Percentiles rank a stretch among this genome's conserved stretches.
Evolutionary conservation across 148 eudicot species (phyloP).

Genomic region (Silene latifolia): DNA sequence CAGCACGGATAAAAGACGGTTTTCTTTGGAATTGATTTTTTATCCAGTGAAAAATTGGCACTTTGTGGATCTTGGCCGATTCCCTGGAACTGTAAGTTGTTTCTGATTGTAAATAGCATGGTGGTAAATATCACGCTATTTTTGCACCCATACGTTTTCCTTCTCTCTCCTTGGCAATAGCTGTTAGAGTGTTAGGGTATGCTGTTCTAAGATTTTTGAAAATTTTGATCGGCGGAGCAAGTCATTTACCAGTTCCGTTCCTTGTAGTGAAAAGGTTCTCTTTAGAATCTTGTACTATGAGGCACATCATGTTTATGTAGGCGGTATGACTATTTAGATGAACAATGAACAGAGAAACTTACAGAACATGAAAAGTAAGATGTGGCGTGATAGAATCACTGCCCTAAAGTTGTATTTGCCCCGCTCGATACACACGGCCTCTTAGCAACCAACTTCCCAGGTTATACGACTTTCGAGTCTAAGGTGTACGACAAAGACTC

Average conservation of each 20-base stretch:
- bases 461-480: too few species aligned
- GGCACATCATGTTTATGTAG: neutral
- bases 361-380: too few species aligned
- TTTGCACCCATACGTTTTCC: neutral
- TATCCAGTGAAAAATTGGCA: neutral
- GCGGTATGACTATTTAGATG: too few species aligned
- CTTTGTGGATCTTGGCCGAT: neutral
- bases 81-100: conserved; percentile 3
- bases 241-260: neutral
- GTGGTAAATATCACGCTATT: conserved; percentile 22
- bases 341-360: too few species aligned
- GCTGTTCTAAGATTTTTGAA: conserved; percentile 8
- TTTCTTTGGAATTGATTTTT: neutral
- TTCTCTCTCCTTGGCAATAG: conserved; percentile 6
- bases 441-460: too few species aligned
- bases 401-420: too few species aligned
- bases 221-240: conserved; percentile 17
- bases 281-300: neutral
- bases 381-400: too few species aligned
- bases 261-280: neutral
- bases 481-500: too few species aligned
- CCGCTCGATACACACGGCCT: too few species aligned
- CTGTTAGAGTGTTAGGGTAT: neutral
- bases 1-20: neutral
- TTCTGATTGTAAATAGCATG: conserved; percentile 23